Percentiles rank a stretch among this genome's conserved stretches.
These are phyloP conservation scores for Alternaria tenuissima DNA, from an alignment of 2,329 filamentous ascomycete genomes.

Conservation along the genomic window DNA sequence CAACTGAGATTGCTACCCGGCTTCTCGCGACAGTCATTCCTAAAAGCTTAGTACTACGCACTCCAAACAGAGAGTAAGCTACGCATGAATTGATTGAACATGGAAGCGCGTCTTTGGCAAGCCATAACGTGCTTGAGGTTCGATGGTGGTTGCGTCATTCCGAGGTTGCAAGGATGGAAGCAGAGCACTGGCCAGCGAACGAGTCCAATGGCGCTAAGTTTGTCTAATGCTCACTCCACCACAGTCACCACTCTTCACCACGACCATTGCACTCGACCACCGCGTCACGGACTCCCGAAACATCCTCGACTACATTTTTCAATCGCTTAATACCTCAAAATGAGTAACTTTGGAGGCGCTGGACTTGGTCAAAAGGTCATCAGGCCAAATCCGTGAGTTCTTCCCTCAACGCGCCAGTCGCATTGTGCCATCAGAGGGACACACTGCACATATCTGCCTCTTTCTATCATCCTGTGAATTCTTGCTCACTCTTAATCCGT, in stretches of 20 bases:
- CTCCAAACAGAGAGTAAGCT: too few species aligned
- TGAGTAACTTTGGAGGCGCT: conserved; percentile 75
- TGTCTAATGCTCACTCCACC: conserved; percentile 40
- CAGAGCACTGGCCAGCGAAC: conserved; percentile 29
- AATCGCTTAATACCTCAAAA: conserved; percentile 27
- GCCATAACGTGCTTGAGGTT: too few species aligned
- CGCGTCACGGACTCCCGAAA: not conserved
- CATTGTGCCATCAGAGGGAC: not conserved
- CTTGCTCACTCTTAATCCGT: conserved; percentile 15
- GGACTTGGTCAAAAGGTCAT: conserved; percentile 69
- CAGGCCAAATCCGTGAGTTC: conserved; percentile 74
- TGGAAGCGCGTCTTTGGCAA: rapidly evolving
- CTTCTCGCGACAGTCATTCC: too few species aligned
- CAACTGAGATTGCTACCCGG: too few species aligned
- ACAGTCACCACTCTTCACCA: conserved; percentile 1
- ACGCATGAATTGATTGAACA: rapidly evolving
- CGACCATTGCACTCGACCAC: conserved; percentile 10
- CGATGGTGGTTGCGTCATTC: conserved; percentile 14
- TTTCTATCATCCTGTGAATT: rapidly evolving
- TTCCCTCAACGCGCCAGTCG: conserved; percentile 1
- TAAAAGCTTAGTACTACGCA: rapidly evolving
- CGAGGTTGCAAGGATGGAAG: conserved; percentile 18
- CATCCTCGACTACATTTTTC: too few species aligned
- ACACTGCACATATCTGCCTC: not conserved
- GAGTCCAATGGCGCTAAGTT: conserved; percentile 24